Conservation (phyloP, 345 rosid genomes). For the Hypericum androsaemum region DNA sequence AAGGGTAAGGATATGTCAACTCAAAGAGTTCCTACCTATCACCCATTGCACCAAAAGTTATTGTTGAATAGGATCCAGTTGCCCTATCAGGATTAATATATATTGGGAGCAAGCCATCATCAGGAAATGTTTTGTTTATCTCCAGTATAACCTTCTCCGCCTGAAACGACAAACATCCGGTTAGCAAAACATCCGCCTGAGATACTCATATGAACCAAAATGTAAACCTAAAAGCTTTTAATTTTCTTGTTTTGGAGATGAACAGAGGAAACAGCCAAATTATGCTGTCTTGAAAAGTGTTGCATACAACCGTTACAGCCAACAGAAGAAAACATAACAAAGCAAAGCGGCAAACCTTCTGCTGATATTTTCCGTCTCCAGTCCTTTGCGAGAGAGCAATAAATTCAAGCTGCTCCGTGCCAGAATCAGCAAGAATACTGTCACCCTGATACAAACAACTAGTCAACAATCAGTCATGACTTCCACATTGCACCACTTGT, state of each 20-base stretch:
- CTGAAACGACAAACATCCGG: constrained; percentile 29
- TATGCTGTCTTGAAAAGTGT: background rate
- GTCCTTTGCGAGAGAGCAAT: constrained; percentile 98
- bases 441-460: constrained; percentile 40
- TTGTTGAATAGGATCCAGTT: constrained; percentile 47
- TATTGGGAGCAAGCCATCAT: constrained; percentile 88
- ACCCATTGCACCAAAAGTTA: constrained; percentile 99
- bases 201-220: too few species aligned
- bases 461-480: constrained; percentile 3
- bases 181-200: background rate
- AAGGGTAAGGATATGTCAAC: too few species aligned
- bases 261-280: too few species aligned
- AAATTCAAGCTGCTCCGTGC: constrained; percentile 94
- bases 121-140: constrained; percentile 73
- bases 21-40: constrained; percentile 56
- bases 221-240: too few species aligned
- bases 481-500: too few species aligned
- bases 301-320: constrained; percentile 5
- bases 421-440: constrained; percentile 97
- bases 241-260: too few species aligned
- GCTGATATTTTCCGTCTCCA: constrained; percentile 84
- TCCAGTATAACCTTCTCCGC: constrained; percentile 71
- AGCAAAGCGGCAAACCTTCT: constrained; percentile 43
- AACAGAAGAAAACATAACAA: background rate
- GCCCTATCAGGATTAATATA: constrained; percentile 62